Evolutionary conservation across 108 stramenopile genomes (phyloP).

Genomic region (Stephanodiscus triporus): DNA sequence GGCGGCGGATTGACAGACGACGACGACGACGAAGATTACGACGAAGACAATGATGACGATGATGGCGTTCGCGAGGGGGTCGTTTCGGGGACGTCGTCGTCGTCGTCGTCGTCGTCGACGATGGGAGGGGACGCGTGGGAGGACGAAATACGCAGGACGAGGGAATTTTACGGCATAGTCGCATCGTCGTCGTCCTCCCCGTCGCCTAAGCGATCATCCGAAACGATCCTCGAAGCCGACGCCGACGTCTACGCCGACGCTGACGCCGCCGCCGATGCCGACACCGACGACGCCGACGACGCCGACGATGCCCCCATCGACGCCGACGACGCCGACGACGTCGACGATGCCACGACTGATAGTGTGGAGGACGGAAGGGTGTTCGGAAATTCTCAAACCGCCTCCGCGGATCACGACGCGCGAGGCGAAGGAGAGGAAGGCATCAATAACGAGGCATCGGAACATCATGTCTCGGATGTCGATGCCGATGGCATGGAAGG

Average conservation of each 20-base stretch:
- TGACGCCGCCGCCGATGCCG: neutral
- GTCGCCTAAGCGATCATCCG: too few relatives aligned
- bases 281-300: too few relatives aligned
- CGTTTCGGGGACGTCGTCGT: too few relatives aligned
- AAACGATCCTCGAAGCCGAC: too few relatives aligned
- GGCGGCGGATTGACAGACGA: too few relatives aligned
- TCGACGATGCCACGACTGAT: neutral
- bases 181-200: neutral
- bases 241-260: neutral
- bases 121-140: neutral
- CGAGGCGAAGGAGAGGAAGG: neutral
- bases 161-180: neutral
- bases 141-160: conserved; percentile 7
- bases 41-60: too few relatives aligned
- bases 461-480: too few relatives aligned
- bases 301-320: neutral
- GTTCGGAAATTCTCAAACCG: neutral
- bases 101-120: too few relatives aligned
- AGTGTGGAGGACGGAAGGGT: conserved; percentile 1
- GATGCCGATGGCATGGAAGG: neutral
- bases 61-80: too few relatives aligned
- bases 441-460: too few relatives aligned
- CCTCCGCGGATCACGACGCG: neutral
- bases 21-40: too few relatives aligned
- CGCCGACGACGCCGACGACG: neutral